Base-by-base conservation (phyloP, 2,329 filamentous ascomycete genomes). In the Beauveria pseudobassiana region DNA sequence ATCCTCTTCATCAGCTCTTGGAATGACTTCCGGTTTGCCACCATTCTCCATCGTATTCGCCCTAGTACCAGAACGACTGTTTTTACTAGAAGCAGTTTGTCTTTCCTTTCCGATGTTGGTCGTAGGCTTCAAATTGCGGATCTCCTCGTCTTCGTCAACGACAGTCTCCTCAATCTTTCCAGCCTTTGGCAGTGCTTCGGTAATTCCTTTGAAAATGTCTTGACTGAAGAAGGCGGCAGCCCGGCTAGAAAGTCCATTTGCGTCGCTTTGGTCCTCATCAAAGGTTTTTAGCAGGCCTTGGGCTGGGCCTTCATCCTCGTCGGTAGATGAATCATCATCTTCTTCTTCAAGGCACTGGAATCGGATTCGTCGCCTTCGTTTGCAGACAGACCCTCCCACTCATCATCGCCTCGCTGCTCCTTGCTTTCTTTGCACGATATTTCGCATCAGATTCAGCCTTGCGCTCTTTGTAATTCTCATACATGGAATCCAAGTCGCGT, bases 181-280 rank as follows among this genome's bases (percentile, higher is more conserved):
- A 69, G 67, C 0, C 69, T 65, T 18, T 65, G 67, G 7, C 84
- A 87, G 77, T 22, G 88, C 74, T 0, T 85, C 89, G 24, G 86
- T 85, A 59, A 98, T 86, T 45, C 87, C 90, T 67, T 93, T 87
- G 79, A 99, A 99, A 46, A 99, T 88, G 67, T 97, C 93, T 72
- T 97, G 93, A 68, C 90, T 89, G 73, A 99, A 99, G 77, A 99
- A 99, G 64, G 88, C 83, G 10, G 88, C 84, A 9, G 95, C 95
- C 65, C 91, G 85, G 73, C 87, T 93, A 3, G 92, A 96, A n/a
- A 98, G 79, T 3, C 71, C 70, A 56, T 67, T 62, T 20, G 26
- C 34, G 26, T 28, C 38, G 5, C 72, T 53, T 5, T 62, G 55
- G 34, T 65, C 64, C 34, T 65, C 55, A 30, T 78, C 78, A 8